These are phyloP conservation scores for Ogataea glucozyma DNA, from an alignment of 805 yeast genomes.

Conservation along the genomic window DNA sequence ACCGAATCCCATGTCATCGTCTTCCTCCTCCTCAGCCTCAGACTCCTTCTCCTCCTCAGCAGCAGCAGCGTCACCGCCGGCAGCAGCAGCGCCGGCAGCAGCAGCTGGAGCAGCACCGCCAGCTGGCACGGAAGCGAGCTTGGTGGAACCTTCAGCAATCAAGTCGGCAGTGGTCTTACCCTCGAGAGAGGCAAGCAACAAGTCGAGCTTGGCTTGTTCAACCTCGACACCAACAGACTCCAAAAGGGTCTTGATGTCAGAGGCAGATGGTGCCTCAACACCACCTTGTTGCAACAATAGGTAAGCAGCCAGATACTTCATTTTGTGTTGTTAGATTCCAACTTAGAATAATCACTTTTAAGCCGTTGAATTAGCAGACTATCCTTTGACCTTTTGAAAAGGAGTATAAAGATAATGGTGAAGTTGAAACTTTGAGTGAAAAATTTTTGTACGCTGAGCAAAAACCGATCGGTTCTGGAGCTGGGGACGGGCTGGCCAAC, in stretches of 20 bases:
- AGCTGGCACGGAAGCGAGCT: constrained; percentile 96
- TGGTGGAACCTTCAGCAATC: constrained; percentile 91
- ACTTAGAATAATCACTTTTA: constrained; percentile 75
- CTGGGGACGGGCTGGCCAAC: too few relatives aligned
- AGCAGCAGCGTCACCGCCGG: constrained; percentile 68
- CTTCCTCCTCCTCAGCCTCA: constrained; percentile 57
- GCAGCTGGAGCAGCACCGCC: constrained; percentile 95
- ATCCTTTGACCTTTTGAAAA: constrained; percentile 53
- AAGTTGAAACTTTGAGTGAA: constrained; percentile 8
- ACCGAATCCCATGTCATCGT: constrained; percentile 78
- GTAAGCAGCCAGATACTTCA: constrained; percentile 99
- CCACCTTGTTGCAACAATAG: constrained; percentile 98
- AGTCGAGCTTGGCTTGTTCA: constrained; percentile 82
- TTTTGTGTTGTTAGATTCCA: constrained; percentile 23
- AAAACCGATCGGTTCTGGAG: too few relatives aligned
- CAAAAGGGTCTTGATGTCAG: constrained; percentile 84
- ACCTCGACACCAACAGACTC: constrained; percentile 95
- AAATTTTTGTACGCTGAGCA: constrained; percentile 16
- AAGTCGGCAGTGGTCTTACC: constrained; percentile 91
- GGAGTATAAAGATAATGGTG: background rate
- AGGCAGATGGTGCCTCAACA: constrained; percentile 89
- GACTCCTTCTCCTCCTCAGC: constrained; percentile 73
- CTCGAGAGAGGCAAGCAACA: constrained; percentile 81
- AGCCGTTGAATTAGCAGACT: constrained; percentile 71
- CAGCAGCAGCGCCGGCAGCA: constrained; percentile 69